Percentiles rank a stretch among this genome's conserved stretches.
phyloP scores from a whole-genome alignment of 2,329 filamentous ascomycete genomes.

The Elsinoe arachidis region DNA sequence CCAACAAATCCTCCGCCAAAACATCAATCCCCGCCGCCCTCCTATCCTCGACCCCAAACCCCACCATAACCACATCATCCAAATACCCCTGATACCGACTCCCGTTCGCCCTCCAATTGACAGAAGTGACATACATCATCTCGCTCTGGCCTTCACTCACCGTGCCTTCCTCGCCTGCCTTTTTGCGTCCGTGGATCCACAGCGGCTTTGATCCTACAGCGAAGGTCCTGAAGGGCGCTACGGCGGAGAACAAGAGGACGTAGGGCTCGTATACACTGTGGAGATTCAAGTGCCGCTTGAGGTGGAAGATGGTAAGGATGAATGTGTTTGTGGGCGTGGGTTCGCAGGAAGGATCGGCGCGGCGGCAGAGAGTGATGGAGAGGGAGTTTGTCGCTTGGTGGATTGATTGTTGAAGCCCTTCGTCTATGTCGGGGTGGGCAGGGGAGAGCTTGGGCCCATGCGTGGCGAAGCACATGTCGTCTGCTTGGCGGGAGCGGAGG shows the following conservation, averaged over 20 bases:
- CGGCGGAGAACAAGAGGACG: conserved; percentile 42
- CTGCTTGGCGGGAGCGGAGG: conserved; percentile 27
- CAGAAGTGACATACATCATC: conserved; percentile 51
- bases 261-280: conserved; percentile 51
- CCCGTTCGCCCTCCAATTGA: conserved; percentile 45
- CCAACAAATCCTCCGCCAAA: conserved; percentile 41
- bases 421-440: conserved; percentile 16
- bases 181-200: conserved; percentile 47
- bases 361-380: conserved; percentile 45
- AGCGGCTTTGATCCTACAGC: conserved; percentile 44
- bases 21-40: conserved; percentile 45
- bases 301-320: conserved; percentile 47
- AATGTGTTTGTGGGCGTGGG: conserved; percentile 44
- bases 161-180: conserved; percentile 21
- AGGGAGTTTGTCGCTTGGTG: conserved; percentile 55
- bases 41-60: conserved; percentile 49
- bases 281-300: conserved; percentile 42
- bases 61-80: conserved; percentile 48
- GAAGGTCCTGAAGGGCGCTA: conserved; percentile 43
- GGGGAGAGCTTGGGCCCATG: conserved; percentile 34
- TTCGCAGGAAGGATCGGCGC: conserved; percentile 38
- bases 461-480: conserved; percentile 39
- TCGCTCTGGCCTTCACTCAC: conserved; percentile 32
- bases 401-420: conserved; percentile 40
- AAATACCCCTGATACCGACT: conserved; percentile 48